Evolutionary conservation across 225 moss, liverwort and hornwort genomes (phyloP), one percentile per base, ranked within the genome.

Genomic region (Neckera pumila): DNA sequence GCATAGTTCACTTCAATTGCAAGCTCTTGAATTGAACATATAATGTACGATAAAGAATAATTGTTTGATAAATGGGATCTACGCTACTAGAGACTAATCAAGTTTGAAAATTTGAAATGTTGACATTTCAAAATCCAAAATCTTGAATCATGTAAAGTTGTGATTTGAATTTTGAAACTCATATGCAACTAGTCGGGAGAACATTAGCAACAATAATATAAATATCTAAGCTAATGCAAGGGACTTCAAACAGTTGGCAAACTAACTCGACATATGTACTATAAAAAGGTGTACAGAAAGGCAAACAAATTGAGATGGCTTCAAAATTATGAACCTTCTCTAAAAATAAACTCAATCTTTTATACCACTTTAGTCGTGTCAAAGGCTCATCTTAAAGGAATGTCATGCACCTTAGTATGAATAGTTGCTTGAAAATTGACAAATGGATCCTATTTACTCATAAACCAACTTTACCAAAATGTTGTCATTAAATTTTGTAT

Each of bases 171-270:
- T 49, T 47, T 2, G 10, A 33, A 12, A 49, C 0, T 12, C 7
- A 12, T 13, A 21, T 33, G 1, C 3, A 49, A 19, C 7, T 31
- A 12, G 7, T 49, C 0, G 0, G 0, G 0, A 1, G 0, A 30
- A 10, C 1, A 47, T 0, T 11, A 30, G 30, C 28, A 26, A 70
- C 1, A 25, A 5, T 25, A 14, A 26, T 4, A 25, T 25, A 71
- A 43, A 25, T 40, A 70, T 42, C 9, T 42, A 71, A 42, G 9
- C 26, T 26, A 26, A 9, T 45, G 11, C 30, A 73, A 45, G 0
- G 0, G 1, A 72, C 10, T 45, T 45, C 6, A 73, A 72, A 17
- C 17, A 45, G 0, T 47, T 30, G 4, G 18, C 7, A 47, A 74
- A 47, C 6, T 47, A 28, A 74, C 0, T 31, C 30, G 17, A 31